Conservation (phyloP, 805 yeast genomes). For the Kregervanrija delftensis region DNA sequence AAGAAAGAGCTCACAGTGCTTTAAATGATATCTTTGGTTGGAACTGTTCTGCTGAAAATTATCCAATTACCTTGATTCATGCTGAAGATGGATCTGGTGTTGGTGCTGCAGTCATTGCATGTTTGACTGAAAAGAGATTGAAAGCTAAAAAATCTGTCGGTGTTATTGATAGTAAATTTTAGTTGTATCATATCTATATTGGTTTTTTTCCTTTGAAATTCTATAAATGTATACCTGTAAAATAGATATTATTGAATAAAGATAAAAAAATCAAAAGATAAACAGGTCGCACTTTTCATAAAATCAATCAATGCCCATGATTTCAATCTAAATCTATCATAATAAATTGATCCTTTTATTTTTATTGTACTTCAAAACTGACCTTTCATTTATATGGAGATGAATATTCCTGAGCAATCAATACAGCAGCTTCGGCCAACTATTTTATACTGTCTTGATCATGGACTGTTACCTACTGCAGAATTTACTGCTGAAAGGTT, state of each 20-base stretch:
- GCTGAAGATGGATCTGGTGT: constrained; percentile 95
- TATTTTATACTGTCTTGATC: constrained; percentile 66
- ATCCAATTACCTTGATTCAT: constrained; percentile 21
- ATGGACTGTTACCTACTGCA: constrained; percentile 65
- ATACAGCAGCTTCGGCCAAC: constrained; percentile 42
- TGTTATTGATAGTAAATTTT: constrained; percentile 2
- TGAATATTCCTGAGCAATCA: constrained; percentile 19
- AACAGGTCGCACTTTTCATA: no score
- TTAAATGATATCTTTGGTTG: constrained; percentile 86
- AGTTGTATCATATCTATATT: neutral
- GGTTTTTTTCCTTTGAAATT: no score
- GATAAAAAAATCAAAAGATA: no score
- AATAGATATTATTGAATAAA: no score
- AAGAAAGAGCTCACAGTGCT: constrained; percentile 81
- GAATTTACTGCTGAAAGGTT: constrained; percentile 82
- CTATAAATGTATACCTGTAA: no score
- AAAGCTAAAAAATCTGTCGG: constrained; percentile 49
- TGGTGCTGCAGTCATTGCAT: constrained; percentile 98
- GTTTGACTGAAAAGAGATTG: constrained; percentile 78
- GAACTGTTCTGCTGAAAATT: constrained; percentile 28
- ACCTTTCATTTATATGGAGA: neutral
- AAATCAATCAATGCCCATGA: no score
- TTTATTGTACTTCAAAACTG: no score
- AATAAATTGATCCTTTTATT: no score
- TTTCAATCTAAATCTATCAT: no score